These are phyloP conservation scores for Auricularia sp. DNA, from an alignment of 768 basidiomycete species.

Conservation along the genomic window DNA sequence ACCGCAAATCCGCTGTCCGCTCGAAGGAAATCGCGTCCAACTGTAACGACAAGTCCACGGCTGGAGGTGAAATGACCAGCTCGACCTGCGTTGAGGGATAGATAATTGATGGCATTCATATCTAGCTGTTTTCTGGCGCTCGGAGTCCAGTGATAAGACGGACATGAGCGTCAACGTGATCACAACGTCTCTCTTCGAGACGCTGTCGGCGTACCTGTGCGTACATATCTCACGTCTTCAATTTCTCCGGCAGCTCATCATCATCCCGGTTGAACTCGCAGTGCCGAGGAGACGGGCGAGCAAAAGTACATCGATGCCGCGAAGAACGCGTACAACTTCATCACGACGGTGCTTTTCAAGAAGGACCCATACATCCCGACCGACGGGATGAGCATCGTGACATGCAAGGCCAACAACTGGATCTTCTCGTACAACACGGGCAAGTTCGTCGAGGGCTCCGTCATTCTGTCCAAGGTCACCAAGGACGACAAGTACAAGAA, in stretches of 20 bases:
- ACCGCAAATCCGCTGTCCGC: conserved; percentile 32
- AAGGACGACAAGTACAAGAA: conserved; percentile 31
- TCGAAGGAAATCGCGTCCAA: conserved; percentile 29
- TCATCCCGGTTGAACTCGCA: conserved; percentile 15
- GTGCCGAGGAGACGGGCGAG: conserved; percentile 36
- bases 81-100: not conserved
- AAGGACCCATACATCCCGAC: conserved; percentile 32
- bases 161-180: conserved; percentile 42
- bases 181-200: not conserved
- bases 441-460: conserved; percentile 38
- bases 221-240: not conserved
- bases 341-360: conserved; percentile 32
- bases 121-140: conserved; percentile 39
- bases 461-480: conserved; percentile 17
- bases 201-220: not conserved
- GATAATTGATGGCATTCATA: no score
- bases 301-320: conserved; percentile 37
- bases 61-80: conserved; percentile 24
- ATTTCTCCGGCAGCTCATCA: not conserved
- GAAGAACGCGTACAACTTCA: conserved; percentile 37
- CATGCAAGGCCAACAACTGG: conserved; percentile 39
- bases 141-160: conserved; percentile 29
- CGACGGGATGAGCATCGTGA: conserved; percentile 35
- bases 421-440: conserved; percentile 47
- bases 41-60: conserved; percentile 43